Base-by-base conservation (phyloP, 75 land plant species). In the Adiantum capillusveneris region DNA sequence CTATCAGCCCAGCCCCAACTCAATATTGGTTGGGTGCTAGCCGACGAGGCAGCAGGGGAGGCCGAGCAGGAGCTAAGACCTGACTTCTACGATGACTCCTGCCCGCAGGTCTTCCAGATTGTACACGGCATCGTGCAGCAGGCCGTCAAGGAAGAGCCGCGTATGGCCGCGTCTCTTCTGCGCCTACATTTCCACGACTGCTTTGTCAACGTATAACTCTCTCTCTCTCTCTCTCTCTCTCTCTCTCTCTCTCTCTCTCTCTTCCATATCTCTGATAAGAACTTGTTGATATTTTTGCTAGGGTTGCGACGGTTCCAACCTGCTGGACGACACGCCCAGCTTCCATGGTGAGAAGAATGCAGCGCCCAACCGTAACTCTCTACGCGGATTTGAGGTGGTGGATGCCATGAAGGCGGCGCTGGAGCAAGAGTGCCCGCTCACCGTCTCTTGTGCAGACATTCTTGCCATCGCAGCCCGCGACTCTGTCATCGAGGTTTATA, bases 361-460 rank as follows among this genome's bases (percentile, higher is more conserved):
- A 18, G 28, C 29, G 13, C 50, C 59, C 20, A 65, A 65, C 46
- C 18, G 29, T 0, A 41, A 41, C 59, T 41, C 67, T 3, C 46
- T 65, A 16, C 58, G 67, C 16, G 67, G 67, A 14, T 65, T 57
- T 17, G 60, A n/a, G 16, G n/a, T 56, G 20, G 44, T 65, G 25
- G 67, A 65, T 43, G 44, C 43, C 37, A 65, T 65, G 27, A 65
- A 65, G 46, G 29, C 6, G n/a, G 44, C 46, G 0, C 20, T 65
- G 37, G 67, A 65, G 67, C 27, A 12, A 22, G n/a, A 25, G 11
- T 65, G 67, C 67, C 0, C 29, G 9, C 11, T 25, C 16, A 56
- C 46, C 6, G 67, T 65, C n/a, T 65, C 67, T 1, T 65, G 67
- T 42, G 67, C 67, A 11, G 67, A 65, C 31, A 65, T 65, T 37